phyloP scores from a whole-genome alignment of 192 early-diverging fungal species.

The Diversispora epigaea region DNA sequence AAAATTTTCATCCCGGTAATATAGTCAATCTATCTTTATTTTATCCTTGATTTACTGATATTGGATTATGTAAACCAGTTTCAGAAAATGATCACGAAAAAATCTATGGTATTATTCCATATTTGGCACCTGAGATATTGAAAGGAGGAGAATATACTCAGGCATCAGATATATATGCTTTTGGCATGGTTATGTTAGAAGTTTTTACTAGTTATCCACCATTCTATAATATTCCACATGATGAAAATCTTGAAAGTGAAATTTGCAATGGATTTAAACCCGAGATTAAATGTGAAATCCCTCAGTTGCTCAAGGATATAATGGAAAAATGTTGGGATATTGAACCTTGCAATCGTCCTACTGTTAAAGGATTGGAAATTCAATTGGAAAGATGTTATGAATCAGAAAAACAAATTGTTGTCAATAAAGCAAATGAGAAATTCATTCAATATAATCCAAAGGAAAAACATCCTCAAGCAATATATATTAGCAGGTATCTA shows the following conservation, averaged over 20 bases:
- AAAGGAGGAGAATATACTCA: neutral
- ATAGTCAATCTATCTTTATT: neutral
- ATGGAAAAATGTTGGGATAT: neutral
- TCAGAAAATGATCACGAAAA: neutral
- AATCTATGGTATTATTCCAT: neutral
- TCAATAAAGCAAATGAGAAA: no score
- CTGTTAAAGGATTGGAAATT: no score
- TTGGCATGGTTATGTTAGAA: neutral
- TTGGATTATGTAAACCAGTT: slow-evolving; percentile 12
- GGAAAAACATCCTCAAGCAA: no score
- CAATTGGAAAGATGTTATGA: no score
- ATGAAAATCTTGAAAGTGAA: neutral
- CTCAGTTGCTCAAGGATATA: neutral
- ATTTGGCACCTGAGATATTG: neutral
- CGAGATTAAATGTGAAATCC: neutral
- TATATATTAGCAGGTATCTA: no score
- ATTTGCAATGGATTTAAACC: neutral
- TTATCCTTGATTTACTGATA: neutral
- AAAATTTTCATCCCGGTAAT: slow-evolving; percentile 2
- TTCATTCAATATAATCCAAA: no score
- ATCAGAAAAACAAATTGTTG: no score
- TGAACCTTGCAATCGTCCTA: no score
- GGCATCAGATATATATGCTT: neutral
- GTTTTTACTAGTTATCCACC: neutral
- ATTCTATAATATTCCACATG: neutral